phyloP scores from a whole-genome alignment of 768 basidiomycete genomes.

The Xerocomellus amylosporus region DNA sequence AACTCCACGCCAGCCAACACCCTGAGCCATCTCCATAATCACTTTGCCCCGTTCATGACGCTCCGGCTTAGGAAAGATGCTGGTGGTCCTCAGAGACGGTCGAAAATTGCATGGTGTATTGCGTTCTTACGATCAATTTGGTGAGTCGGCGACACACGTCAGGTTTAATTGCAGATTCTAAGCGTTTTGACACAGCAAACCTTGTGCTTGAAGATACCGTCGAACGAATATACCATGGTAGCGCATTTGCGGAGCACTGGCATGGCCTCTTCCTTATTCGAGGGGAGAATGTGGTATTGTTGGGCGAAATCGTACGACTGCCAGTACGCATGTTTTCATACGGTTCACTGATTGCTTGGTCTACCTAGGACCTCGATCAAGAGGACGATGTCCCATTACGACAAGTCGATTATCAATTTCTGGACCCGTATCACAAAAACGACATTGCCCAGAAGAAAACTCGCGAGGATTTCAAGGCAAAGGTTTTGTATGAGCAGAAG shows the following conservation, averaged over 20 bases:
- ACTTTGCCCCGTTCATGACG: conserved; percentile 21
- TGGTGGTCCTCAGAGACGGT: conserved; percentile 94
- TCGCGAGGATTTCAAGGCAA: conserved; percentile 80
- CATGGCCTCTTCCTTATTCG: conserved; percentile 91
- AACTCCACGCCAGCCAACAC: conserved; percentile 45
- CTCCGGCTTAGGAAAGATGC: conserved; percentile 83
- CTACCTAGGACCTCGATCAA: conserved; percentile 77
- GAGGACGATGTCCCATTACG: conserved; percentile 85
- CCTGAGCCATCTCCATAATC: conserved; percentile 48
- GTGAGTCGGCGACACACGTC: conserved; percentile 44
- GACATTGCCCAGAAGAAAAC: conserved; percentile 73
- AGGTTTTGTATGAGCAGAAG: conserved; percentile 76
- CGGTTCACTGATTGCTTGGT: conserved; percentile 4
- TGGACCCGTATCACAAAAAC: conserved; percentile 69
- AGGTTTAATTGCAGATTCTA: background rate
- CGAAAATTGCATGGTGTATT: conserved; percentile 95
- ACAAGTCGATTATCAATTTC: conserved; percentile 67
- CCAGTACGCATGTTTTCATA: background rate
- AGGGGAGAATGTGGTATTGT: conserved; percentile 95
- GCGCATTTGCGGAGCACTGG: conserved; percentile 84
- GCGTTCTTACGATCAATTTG: conserved; percentile 98
- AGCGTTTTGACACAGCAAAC: conserved; percentile 62
- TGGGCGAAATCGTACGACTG: conserved; percentile 89
- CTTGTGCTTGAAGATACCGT: conserved; percentile 94
- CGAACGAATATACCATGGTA: conserved; percentile 90